Evolutionary conservation across 1,139 yeast genomes (phyloP), one percentile per base, ranked within the genome.

Genomic region (Yamadazyma sp.): DNA sequence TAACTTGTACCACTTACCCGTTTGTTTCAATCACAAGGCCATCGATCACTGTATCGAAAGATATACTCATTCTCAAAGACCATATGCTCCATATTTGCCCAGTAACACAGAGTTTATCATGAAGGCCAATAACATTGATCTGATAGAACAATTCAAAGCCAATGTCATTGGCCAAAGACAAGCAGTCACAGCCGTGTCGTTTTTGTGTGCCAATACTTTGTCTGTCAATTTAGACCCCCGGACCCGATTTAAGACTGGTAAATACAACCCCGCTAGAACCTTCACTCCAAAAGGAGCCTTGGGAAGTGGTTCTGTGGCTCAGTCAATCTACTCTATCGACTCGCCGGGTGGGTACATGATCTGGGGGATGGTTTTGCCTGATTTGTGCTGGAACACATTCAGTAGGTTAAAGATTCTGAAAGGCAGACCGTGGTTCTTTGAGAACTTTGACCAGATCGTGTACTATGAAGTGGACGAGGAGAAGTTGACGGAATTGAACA

Each of bases 261-360:
- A 64, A 40, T 64, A 60, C 39, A 64, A 64, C 44, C 70, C 70
- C 4, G 62, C 70, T 3, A 53, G 70, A 48, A 62, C 68, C 3
- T 62, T 58, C 32, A 64, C 70, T 1, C 70, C 70, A 2, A 59
- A 56, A 31, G 70, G 70, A 12, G 61, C 68, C 0, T 44, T 64
- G 32, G 67, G 66, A 11, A 56, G 67, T 33, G 58, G 57, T 8
- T 62, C 67, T 7, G 55, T 62, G 10, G 62, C 62, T n/a, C 58
- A 62, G 35, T 57, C 65, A 3, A 59, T 64, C 14, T 63, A 64
- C 37, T 54, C 70, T 1, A 62, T 64, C 35, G 70, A 64, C 36
- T 56, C 66, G 6, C 70, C 70, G 2, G 70, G 70, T 36, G 70
- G 70, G 5, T 64, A 64, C 40, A 61, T 62, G 65, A 54, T 64